A percentile compares a stretch with the other conserved stretches of the same genome.
phyloP scores from a whole-genome alignment of 179 eudicot species.

The Heliamphora pulchella region DNA sequence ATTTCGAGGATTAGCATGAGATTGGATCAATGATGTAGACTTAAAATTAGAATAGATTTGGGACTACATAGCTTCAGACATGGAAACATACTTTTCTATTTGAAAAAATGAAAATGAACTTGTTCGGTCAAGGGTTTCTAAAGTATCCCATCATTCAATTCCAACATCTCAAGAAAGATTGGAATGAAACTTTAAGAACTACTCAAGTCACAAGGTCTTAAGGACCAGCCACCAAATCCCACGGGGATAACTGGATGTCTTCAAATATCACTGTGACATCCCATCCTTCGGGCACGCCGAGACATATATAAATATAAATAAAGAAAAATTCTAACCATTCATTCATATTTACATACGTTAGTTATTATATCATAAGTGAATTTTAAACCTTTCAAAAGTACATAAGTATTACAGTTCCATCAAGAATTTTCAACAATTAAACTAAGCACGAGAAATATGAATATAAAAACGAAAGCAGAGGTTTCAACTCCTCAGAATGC shows the following conservation, averaged over 20 bases:
- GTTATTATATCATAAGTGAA: too few relatives aligned
- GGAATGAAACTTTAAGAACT: neutral
- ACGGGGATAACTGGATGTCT: neutral
- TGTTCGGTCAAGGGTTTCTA: neutral
- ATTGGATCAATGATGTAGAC: neutral
- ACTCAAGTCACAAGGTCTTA: neutral
- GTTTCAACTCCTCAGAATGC: too few relatives aligned
- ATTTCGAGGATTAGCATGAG: neutral
- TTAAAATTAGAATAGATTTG: neutral
- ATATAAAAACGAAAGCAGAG: too few relatives aligned
- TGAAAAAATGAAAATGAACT: neutral
- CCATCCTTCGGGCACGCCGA: too few relatives aligned
- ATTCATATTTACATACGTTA: too few relatives aligned
- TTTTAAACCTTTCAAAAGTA: too few relatives aligned
- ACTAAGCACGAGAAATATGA: too few relatives aligned
- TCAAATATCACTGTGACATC: neutral
- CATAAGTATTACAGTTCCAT: too few relatives aligned
- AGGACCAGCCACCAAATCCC: conserved; percentile 1
- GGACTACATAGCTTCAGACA: neutral
- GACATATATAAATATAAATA: too few relatives aligned
- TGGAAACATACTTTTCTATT: conserved; percentile 8
- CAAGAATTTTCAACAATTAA: too few relatives aligned
- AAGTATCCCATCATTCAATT: neutral
- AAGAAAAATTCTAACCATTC: too few relatives aligned
- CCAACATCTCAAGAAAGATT: neutral